A percentile compares a stretch with the other conserved stretches of the same genome.
phyloP scores from a whole-genome alignment of 192 early-diverging fungal species.

The Allomyces macrogynus region DNA sequence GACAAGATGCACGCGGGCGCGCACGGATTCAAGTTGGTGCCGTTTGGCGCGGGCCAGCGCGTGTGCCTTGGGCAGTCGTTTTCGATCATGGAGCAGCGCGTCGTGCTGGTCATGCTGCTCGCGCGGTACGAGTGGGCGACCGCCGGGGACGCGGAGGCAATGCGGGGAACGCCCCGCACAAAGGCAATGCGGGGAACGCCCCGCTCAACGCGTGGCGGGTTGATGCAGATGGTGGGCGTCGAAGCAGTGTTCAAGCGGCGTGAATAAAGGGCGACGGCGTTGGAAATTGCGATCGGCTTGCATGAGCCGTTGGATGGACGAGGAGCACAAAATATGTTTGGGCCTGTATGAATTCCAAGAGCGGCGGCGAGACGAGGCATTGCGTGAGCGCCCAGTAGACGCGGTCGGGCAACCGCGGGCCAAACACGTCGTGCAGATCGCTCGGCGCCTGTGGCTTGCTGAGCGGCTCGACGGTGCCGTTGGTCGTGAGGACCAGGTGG shows the following conservation, averaged over 20 bases:
- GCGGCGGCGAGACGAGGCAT: conserved; percentile 39
- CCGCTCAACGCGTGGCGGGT: background rate
- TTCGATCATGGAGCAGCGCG: conserved; percentile 5
- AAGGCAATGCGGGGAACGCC: background rate
- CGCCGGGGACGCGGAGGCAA: background rate
- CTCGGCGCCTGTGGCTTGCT: conserved; percentile 36
- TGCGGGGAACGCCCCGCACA: background rate
- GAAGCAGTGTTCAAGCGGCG: too few species aligned
- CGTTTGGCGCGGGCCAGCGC: conserved; percentile 5
- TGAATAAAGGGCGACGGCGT: too few species aligned
- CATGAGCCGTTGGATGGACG: too few species aligned
- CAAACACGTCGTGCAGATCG: conserved; percentile 65
- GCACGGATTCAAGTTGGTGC: conserved; percentile 3
- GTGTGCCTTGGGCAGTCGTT: conserved; percentile 7
- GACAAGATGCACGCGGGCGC: conserved; percentile 5
- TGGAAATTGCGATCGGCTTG: too few species aligned
- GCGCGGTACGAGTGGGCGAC: background rate
- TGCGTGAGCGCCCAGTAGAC: conserved; percentile 47
- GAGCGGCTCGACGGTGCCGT: conserved; percentile 50
- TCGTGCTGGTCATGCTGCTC: conserved; percentile 3
- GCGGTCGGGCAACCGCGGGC: conserved; percentile 48
- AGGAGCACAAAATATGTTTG: too few species aligned
- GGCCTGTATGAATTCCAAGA: conserved; percentile 13
- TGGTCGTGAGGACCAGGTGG: conserved; percentile 45
- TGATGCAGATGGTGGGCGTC: too few species aligned